Conservation (phyloP, 495 filamentous ascomycete species). For the Durotheca rogersii region DNA sequence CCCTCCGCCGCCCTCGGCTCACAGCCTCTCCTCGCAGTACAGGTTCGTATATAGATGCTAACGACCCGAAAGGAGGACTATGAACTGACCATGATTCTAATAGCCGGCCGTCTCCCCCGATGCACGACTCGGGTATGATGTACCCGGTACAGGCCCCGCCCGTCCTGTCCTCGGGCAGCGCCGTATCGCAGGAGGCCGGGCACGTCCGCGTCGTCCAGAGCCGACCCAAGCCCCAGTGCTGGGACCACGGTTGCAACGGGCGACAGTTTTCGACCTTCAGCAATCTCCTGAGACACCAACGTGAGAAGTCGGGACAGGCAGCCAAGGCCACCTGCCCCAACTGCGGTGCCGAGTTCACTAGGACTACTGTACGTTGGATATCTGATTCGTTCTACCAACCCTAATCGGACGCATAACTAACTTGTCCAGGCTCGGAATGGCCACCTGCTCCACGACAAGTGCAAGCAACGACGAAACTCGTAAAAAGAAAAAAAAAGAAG, state of each 20-base stretch:
- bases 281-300: slow-evolving; percentile 87
- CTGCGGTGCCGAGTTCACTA: slow-evolving; percentile 87
- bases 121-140: slow-evolving; percentile 45
- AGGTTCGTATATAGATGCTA: slow-evolving; percentile 44
- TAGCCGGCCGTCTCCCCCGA: slow-evolving; percentile 38
- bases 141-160: slow-evolving; percentile 41
- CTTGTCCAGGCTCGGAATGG: slow-evolving; percentile 67
- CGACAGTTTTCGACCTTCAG: slow-evolving; percentile 94
- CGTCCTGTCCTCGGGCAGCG: slow-evolving; percentile 30
- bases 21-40: slow-evolving; percentile 47
- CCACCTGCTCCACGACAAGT: slow-evolving; percentile 86
- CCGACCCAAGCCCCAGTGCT: slow-evolving; percentile 87
- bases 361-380: slow-evolving; percentile 67
- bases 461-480: slow-evolving; percentile 62
- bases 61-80: too few species aligned
- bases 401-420: slow-evolving; percentile 6
- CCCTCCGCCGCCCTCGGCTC: slow-evolving; percentile 37
- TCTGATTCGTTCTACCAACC: too few species aligned
- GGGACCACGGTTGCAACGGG: slow-evolving; percentile 94
- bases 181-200: slow-evolving; percentile 40
- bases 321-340: slow-evolving; percentile 82
- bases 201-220: slow-evolving; percentile 70
- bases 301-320: slow-evolving; percentile 90
- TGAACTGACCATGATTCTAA: slow-evolving; percentile 30
- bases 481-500: slow-evolving; percentile 19